Evolutionary conservation across 768 basidiomycete genomes (phyloP), one percentile per base, ranked within the genome.

Genomic region (Termitomyces eurrhizus): DNA sequence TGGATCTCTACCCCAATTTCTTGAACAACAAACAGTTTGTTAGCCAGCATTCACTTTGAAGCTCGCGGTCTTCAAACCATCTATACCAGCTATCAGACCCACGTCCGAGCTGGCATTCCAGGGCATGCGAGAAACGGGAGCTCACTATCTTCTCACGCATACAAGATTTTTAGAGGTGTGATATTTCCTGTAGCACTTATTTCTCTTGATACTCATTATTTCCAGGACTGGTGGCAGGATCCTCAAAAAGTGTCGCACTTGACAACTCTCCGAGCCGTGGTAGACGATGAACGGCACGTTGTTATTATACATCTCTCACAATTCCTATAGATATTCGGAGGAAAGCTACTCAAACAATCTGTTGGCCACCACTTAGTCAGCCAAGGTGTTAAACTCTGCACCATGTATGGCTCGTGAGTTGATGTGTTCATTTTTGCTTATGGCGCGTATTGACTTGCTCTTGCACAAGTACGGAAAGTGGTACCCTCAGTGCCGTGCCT

Each of bases 141-240:
- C 37, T 37, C 36, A 50, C 18, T 58, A 39, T 36, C 26, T 42
- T 29, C 7, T 58, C 12, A 58, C 57, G 1, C 57, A 58, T 33
- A 44, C 57, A 42, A 58, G 57, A 36, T 58, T 58, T 42, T 21
- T 58, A 3, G 57, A 58, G 57, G 57, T 58, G 33, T 26, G 32
- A 26, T 7, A 1, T 2, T 32, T 39, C 21, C 21, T 50, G 35
- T 9, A 14, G 21, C 18, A 33, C 6, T n/a, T 11, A 16, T 18
- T 44, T 8, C 16, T 50, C 26, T 5, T 11, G 21, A 4, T 3
- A 45, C 24, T 26, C 1, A 26, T 26, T 4, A 11, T 26, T 7
- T n/a, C 21, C 21, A 58, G 57, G 57, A 58, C 9, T 58, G 57
- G 57, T 58, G 48, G 36, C 37, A 58, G n/a, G 49, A 58, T 52